Evolutionary conservation across 345 rosid species (phyloP), one percentile per base, ranked within the genome.

Genomic region (Eucalyptus sp.): DNA sequence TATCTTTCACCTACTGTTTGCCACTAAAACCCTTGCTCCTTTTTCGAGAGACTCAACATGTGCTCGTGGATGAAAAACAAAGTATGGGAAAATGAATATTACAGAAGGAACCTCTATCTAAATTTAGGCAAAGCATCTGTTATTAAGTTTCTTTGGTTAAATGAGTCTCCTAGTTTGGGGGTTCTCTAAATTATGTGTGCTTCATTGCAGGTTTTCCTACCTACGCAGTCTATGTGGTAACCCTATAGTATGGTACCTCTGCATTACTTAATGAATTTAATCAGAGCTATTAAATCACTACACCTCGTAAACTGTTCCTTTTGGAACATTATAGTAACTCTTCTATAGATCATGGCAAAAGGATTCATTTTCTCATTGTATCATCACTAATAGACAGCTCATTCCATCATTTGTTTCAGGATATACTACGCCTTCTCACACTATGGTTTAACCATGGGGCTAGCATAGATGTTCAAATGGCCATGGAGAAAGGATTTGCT

Each of bases 391-490:
- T 33, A 68, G 80, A 17, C 80, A 68, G 80, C 80, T 68, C 80
- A 68, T 68, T 68, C 24, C 43, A 68, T 68, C 7, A 33, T 68
- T 50, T 94, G 87, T 88, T 89, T 90, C 95, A 98, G 99, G 99
- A 98, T 90, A 98, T 98, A 93, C 97, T 98, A 88, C 99, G 99
- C 83, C 97, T 98, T 87, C 98, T 98, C 87, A 98, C 99, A 10
- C 90, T 98, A 91, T 98, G 99, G 99, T 98, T 98, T 93, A 98
- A 95, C 93, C 98, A 98, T 93, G 99, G 99, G 92, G 97, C 96
- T 91, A 95, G 95, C 56, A 91, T 91, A 88, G 99, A 98, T 86
- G 99, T 98, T 91, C 99, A 97, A 94, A 91, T 88, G 92, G 99
- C 99, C 88, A 89, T 98, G 64, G 93, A 93, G 94, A 94, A 90